These are phyloP conservation scores for Amanita rubescens DNA, from an alignment of 768 basidiomycete species.

Conservation along the genomic window DNA sequence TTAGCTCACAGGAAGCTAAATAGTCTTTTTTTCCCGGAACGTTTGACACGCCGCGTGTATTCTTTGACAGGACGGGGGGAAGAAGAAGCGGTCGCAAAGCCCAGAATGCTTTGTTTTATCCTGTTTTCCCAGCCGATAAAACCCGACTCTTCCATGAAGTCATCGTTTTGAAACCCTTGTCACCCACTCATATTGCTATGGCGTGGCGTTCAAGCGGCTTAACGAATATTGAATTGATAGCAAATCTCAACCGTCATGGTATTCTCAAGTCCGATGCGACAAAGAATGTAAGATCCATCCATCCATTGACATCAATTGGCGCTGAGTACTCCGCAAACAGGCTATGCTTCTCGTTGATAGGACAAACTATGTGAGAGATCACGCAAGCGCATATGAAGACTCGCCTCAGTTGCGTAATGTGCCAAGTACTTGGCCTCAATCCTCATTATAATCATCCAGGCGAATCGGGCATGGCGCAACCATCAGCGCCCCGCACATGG, in stretches of 20 bases:
- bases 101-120: background rate
- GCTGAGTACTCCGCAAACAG: constrained; percentile 22
- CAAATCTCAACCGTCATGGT: constrained; percentile 48
- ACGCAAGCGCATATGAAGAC: constrained; percentile 61
- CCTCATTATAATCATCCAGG: constrained; percentile 26
- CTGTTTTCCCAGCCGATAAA: background rate
- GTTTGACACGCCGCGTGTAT: background rate
- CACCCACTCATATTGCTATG: constrained; percentile 34
- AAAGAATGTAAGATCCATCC: constrained; percentile 35
- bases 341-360: constrained; percentile 69
- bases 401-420: constrained; percentile 55
- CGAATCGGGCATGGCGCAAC: constrained; percentile 81
- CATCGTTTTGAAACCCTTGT: background rate
- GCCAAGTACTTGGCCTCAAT: background rate
- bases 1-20: too few relatives aligned
- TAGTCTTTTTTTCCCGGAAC: background rate
- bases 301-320: background rate
- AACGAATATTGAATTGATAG: constrained; percentile 66
- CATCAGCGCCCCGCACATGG: constrained; percentile 97
- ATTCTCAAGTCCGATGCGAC: constrained; percentile 54
- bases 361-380: constrained; percentile 52
- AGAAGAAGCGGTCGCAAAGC: too few relatives aligned
- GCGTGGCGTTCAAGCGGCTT: constrained; percentile 75
- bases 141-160: background rate
- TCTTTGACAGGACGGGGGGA: background rate